Percentiles rank a stretch among this genome's conserved stretches.
Conservation (phyloP, 345 rosid genomes). For the Salix udensis region DNA sequence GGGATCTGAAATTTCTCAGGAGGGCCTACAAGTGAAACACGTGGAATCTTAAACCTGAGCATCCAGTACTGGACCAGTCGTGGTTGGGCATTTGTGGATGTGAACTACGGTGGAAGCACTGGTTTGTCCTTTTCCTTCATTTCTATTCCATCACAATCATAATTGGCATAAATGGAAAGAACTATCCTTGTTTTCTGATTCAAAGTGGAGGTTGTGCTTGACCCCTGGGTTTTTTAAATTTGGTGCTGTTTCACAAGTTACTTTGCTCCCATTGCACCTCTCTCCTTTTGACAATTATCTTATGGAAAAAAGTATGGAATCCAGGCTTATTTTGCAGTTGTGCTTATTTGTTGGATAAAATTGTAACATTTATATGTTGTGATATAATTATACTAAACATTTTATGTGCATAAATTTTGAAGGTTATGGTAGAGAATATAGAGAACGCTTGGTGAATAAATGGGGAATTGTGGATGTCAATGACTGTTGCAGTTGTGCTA, state of each 20-base stretch:
- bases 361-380: neutral
- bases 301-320: neutral
- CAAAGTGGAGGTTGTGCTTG: neutral
- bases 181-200: neutral
- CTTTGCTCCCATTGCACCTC: neutral
- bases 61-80: conserved; percentile 96
- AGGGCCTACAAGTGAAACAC: conserved; percentile 87
- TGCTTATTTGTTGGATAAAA: neutral
- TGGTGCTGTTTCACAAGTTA: neutral
- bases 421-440: conserved; percentile 94
- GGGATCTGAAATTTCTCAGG: conserved; percentile 43
- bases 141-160: neutral
- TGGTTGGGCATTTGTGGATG: conserved; percentile 97
- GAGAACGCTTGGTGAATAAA: conserved; percentile 65
- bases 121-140: conserved; percentile 46
- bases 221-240: neutral
- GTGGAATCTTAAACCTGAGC: conserved; percentile 62
- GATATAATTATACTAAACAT: conserved; percentile 3
- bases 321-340: neutral
- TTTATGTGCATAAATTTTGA: conserved; percentile 12
- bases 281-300: neutral
- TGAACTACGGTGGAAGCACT: conserved; percentile 98
- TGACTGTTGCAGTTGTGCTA: conserved; percentile 96
- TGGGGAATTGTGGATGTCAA: conserved; percentile 97
- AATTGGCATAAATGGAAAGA: neutral